Percentiles rank a stretch among this genome's conserved stretches.
These are phyloP conservation scores for Sporothrix inflata DNA, from an alignment of 2,329 filamentous ascomycete species.

Conservation along the genomic window DNA sequence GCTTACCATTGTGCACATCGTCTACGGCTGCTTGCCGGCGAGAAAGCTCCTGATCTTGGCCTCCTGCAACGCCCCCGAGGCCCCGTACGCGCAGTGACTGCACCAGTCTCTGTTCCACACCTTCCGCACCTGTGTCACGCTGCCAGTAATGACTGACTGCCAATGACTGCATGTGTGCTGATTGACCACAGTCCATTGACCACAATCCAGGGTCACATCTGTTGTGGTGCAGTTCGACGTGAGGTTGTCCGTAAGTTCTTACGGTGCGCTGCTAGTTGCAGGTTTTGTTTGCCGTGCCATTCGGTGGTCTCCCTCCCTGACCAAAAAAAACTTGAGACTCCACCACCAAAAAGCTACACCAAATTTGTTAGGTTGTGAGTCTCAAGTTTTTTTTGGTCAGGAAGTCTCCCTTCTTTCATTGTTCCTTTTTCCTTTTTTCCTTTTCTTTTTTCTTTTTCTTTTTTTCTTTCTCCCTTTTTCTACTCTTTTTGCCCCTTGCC, in stretches of 20 bases:
- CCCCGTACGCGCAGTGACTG: too few species aligned
- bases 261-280: background rate
- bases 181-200: background rate
- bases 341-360: too few species aligned
- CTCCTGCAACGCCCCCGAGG: background rate
- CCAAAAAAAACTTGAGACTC: too few species aligned
- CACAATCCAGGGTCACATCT: background rate
- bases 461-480: background rate
- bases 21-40: background rate
- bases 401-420: background rate
- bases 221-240: background rate
- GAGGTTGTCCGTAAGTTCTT: background rate
- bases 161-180: background rate
- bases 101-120: too few species aligned
- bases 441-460: background rate
- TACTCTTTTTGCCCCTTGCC: background rate
- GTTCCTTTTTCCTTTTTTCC: background rate
- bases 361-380: too few species aligned
- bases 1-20: background rate
- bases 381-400: background rate
- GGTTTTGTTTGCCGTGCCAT: background rate
- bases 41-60: conserved; percentile 2
- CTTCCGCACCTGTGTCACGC: background rate
- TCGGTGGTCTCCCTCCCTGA: too few species aligned
- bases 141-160: background rate